These are phyloP conservation scores for Larix sibirica DNA, from an alignment of 83 land plant genomes.

Conservation along the genomic window DNA sequence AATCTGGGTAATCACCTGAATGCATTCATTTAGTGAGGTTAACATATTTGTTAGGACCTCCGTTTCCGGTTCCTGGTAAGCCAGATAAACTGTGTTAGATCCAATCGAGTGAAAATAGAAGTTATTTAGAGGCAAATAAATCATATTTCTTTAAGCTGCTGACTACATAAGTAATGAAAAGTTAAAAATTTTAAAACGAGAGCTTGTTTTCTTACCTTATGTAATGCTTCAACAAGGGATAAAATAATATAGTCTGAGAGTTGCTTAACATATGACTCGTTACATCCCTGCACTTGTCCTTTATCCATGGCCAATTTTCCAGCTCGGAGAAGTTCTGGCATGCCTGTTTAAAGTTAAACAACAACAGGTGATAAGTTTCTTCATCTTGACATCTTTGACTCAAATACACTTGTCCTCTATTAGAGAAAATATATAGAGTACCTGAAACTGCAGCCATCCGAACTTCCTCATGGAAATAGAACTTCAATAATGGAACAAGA, in stretches of 20 bases:
- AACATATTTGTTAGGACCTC: constrained; percentile 41
- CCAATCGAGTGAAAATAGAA: neutral
- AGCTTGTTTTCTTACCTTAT: constrained; percentile 32
- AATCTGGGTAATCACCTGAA: constrained; percentile 30
- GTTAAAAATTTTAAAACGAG: neutral
- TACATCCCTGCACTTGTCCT: constrained; percentile 46
- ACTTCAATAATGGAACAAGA: constrained; percentile 44
- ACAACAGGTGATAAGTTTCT: neutral
- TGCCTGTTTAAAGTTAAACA: constrained; percentile 26
- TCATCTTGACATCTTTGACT: neutral
- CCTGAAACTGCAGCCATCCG: constrained; percentile 53
- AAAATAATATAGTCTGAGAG: constrained; percentile 48
- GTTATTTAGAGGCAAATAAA: neutral
- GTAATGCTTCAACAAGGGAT: constrained; percentile 52
- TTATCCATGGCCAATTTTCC: constrained; percentile 54
- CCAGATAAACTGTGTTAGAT: neutral
- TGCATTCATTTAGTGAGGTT: constrained; percentile 49
- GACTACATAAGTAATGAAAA: neutral
- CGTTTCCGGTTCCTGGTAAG: constrained; percentile 52
- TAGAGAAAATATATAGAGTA: neutral
- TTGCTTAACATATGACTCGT: constrained; percentile 54
- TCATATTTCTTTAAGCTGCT: neutral
- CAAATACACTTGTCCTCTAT: neutral
- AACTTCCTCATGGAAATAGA: constrained; percentile 56
- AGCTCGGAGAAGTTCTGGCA: constrained; percentile 45